These are phyloP conservation scores for Trichosporon sp. DNA, from an alignment of 1,284 basidiomycete species.

Conservation along the genomic window DNA sequence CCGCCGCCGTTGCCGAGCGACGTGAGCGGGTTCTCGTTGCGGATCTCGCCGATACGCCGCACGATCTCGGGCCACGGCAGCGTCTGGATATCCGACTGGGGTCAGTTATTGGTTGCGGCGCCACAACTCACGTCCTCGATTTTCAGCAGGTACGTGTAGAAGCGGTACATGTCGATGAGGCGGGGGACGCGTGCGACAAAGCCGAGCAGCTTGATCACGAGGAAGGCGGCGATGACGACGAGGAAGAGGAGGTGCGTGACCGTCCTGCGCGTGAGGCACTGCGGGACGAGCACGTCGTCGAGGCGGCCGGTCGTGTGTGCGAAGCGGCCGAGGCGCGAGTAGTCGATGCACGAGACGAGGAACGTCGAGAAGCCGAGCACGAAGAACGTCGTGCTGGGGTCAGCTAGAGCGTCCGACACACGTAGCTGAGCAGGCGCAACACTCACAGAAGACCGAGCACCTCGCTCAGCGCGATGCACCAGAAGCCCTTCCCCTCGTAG, in stretches of 20 bases:
- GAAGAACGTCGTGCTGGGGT: conserved; percentile 82
- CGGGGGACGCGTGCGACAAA: conserved; percentile 59
- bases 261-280: conserved; percentile 60
- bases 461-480: conserved; percentile 82
- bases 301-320: conserved; percentile 52
- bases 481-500: conserved; percentile 93
- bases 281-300: conserved; percentile 71
- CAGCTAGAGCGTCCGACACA: not conserved
- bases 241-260: conserved; percentile 61
- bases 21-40: conserved; percentile 84
- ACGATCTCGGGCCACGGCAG: conserved; percentile 96
- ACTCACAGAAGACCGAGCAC: conserved; percentile 85
- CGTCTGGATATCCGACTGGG: conserved; percentile 92
- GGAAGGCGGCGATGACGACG: conserved; percentile 72
- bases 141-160: conserved; percentile 60
- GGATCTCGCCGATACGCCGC: conserved; percentile 75
- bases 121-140: conserved; percentile 54
- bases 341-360: conserved; percentile 90
- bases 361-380: conserved; percentile 97
- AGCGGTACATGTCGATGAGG: conserved; percentile 86
- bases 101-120: not conserved
- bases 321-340: conserved; percentile 61
- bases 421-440: not conserved
- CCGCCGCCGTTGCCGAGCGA: conserved; percentile 58
- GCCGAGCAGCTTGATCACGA: conserved; percentile 57